Evolutionary conservation across 176 grass and related monocot species (phyloP).

Genomic region (Pontederia paniculata): DNA sequence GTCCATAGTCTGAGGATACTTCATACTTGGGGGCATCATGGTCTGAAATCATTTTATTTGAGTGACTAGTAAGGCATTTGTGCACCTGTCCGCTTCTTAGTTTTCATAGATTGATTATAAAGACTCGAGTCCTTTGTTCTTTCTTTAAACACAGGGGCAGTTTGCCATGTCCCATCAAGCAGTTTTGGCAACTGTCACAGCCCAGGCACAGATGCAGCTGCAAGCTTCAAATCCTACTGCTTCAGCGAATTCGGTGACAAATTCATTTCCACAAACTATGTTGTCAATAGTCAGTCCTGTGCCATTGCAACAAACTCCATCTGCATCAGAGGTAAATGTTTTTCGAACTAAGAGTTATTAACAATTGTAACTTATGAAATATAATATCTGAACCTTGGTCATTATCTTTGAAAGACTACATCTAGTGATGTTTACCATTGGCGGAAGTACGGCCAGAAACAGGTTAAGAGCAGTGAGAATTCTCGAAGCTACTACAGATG

Average conservation of each 20-base stretch:
- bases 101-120: constrained; percentile 17
- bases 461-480: constrained; percentile 98
- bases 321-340: constrained; percentile 20
- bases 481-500: constrained; percentile 96
- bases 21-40: no score
- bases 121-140: constrained; percentile 12
- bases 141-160: constrained; percentile 61
- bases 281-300: constrained; percentile 35
- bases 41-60: no score
- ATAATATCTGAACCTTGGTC: constrained; percentile 28
- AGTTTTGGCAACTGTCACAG: constrained; percentile 88
- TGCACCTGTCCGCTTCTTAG: constrained; percentile 5
- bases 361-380: constrained; percentile 28
- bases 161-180: constrained; percentile 98
- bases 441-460: constrained; percentile 99
- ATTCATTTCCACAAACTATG: constrained; percentile 48
- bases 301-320: constrained; percentile 31
- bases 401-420: constrained; percentile 30
- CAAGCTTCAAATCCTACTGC: constrained; percentile 49
- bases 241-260: constrained; percentile 44
- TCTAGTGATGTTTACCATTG: constrained; percentile 83
- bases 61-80: background rate
- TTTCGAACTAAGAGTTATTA: constrained; percentile 13
- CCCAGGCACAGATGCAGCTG: constrained; percentile 85
- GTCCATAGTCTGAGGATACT: no score